A percentile compares a stretch with the other conserved stretches of the same genome.
These are phyloP conservation scores for Phoma sp. DNA, from an alignment of 2,329 filamentous ascomycete genomes.

Conservation along the genomic window DNA sequence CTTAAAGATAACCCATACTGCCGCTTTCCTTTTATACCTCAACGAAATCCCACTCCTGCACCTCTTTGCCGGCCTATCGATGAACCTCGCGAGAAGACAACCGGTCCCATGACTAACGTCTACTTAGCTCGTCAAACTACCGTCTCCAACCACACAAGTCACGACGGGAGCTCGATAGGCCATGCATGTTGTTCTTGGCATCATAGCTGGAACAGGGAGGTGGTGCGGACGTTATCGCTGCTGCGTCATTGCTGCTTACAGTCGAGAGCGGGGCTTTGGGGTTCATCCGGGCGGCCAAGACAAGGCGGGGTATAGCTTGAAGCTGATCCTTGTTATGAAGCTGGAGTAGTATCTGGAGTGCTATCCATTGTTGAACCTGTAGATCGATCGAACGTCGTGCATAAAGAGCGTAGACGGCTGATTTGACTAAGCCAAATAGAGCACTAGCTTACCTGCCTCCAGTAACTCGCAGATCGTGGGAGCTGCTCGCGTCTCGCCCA, in stretches of 20 bases:
- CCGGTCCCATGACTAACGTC: not conserved
- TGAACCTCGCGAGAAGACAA: not conserved
- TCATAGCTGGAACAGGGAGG: not conserved
- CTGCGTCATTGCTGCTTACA: slow-evolving; percentile 3
- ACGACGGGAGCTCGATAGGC: not conserved
- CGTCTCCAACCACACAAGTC: no score
- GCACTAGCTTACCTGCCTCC: no score
- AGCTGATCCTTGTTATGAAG: not conserved
- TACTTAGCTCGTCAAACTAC: no score
- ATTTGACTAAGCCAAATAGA: no score
- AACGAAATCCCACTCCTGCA: not conserved
- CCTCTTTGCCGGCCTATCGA: not conserved
- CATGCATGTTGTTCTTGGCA: not conserved
- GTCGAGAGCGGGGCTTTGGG: not conserved
- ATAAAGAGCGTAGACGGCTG: no score
- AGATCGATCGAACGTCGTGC: no score
- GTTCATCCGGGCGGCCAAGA: not conserved
- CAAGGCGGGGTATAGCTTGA: not conserved
- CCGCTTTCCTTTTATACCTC: not conserved
- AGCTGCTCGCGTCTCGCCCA: no score
- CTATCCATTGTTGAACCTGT: no score
- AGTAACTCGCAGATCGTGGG: no score
- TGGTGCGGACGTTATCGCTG: slow-evolving; percentile 15
- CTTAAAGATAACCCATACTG: no score
- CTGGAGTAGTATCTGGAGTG: no score